Base-by-base conservation (phyloP, 129 eudicot species). In the Flaveria ramosissima region DNA sequence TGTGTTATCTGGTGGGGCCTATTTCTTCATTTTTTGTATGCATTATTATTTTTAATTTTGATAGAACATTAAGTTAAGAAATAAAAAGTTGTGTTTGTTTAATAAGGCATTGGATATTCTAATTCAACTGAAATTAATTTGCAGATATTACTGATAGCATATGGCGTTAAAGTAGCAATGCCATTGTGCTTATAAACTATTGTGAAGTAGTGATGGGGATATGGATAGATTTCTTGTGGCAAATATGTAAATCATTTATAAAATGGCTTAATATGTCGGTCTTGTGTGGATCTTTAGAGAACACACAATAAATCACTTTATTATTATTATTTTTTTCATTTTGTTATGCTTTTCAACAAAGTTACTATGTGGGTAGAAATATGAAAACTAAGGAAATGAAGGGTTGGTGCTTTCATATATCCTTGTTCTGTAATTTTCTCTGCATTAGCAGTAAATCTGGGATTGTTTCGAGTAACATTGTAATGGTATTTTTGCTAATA, bases 1-100 rank as follows among this genome's bases (percentile, higher is more conserved):
- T 88, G 70, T 55, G 45, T 63, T 63, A 63, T 63, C 46, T 63
- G 45, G 62, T 66, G 66, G 75, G 73, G 36, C 45, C 36, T 46
- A 47, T 67, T 70, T 56, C 47, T 43, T 36, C 43, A 7, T 63
- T 59, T 55, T 68, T 70, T 36, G 43, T 60, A 42, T 74, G 52
- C 6, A 30, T 73, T 30, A 21, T 30, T 48, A 16, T 36, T 13
- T 51, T 12, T 16, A 63, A 36, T 2, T 15, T 63, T 20, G 21
- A 30, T 30, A 14, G 16, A 63, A 27, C 27, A 24, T 61, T 1
- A 61, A 12, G 67, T 61, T 61, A 13, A 63, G 45, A 27, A 27
- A 30, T 7, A 2, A 20, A 5, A 70, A 70, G 60, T 13, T 32
- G 51, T 13, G 52, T 61, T 77, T 14, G 13, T 9, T 64, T 0